These are phyloP conservation scores for Fusarium sp. DNA, from an alignment of 2,329 filamentous ascomycete species.

Conservation along the genomic window DNA sequence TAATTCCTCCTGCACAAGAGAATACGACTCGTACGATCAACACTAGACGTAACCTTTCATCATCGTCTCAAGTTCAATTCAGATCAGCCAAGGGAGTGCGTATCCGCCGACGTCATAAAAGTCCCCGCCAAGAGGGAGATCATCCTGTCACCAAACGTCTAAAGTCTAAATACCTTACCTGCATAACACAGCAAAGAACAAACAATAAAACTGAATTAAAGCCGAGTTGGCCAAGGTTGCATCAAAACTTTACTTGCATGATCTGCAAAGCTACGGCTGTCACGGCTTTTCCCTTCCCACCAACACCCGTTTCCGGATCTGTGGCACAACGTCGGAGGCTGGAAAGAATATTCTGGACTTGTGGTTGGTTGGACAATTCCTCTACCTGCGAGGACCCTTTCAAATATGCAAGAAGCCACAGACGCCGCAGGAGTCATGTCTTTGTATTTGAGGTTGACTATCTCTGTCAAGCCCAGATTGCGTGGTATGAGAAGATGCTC, in stretches of 20 bases:
- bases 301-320: constrained; percentile 19
- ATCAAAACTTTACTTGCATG: constrained; percentile 3
- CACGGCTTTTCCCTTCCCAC: constrained; percentile 11
- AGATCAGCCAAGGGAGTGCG: neutral
- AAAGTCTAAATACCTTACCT: neutral
- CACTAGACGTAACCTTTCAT: constrained; percentile 3
- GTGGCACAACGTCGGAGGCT: constrained; percentile 18
- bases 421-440: neutral
- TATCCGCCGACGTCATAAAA: constrained; percentile 33
- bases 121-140: neutral
- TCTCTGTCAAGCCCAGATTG: neutral
- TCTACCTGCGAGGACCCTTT: neutral
- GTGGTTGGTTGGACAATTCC: constrained; percentile 29
- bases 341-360: constrained; percentile 11
- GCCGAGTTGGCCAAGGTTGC: neutral
- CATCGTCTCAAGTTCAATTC: neutral
- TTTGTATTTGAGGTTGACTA: neutral
- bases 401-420: constrained; percentile 4
- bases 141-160: neutral
- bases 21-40: constrained; percentile 1
- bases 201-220: neutral
- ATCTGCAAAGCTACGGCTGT: constrained; percentile 23
- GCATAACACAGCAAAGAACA: neutral
- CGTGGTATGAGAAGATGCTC: constrained; percentile 8
- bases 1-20: neutral